Evolutionary conservation across 768 basidiomycete species (phyloP).

Genomic region (Galerina sulciceps): DNA sequence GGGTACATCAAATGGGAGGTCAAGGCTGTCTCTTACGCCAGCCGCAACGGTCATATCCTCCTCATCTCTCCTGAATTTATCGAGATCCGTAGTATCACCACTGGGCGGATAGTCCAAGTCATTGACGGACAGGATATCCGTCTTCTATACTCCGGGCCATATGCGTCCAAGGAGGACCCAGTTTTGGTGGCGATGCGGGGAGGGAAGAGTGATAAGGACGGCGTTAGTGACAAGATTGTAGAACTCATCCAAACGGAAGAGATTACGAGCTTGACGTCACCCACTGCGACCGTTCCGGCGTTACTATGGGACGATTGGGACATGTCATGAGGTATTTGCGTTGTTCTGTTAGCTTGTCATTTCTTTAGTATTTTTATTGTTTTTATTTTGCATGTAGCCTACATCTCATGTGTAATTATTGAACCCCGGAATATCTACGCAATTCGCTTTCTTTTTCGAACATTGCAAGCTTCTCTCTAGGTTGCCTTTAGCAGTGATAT

Average conservation of each 20-base stretch:
- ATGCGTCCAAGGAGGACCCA: conserved; percentile 43
- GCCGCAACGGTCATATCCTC: conserved; percentile 66
- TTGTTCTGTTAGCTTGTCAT: neutral
- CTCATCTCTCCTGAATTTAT: conserved; percentile 78
- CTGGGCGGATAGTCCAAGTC: conserved; percentile 80
- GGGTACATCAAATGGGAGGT: conserved; percentile 82
- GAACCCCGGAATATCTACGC: too few species aligned
- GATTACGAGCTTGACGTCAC: conserved; percentile 37
- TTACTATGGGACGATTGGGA: conserved; percentile 79
- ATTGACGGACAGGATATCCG: conserved; percentile 75
- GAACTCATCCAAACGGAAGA: conserved; percentile 76
- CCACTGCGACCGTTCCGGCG: conserved; percentile 19
- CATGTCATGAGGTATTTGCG: conserved; percentile 42
- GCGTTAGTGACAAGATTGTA: conserved; percentile 63
- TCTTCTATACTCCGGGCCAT: conserved; percentile 54
- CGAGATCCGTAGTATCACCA: conserved; percentile 69
- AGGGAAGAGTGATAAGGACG: conserved; percentile 55
- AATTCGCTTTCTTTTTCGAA: too few species aligned
- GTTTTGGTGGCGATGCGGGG: conserved; percentile 72
- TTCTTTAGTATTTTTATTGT: neutral
- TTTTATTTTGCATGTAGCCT: neutral
- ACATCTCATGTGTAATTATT: too few species aligned
- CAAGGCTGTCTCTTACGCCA: conserved; percentile 62
- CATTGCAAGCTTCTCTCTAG: too few species aligned
- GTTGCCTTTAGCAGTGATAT: too few species aligned